Conservation (phyloP, 495 filamentous ascomycete genomes). For the Chaetomium tenue region DNA sequence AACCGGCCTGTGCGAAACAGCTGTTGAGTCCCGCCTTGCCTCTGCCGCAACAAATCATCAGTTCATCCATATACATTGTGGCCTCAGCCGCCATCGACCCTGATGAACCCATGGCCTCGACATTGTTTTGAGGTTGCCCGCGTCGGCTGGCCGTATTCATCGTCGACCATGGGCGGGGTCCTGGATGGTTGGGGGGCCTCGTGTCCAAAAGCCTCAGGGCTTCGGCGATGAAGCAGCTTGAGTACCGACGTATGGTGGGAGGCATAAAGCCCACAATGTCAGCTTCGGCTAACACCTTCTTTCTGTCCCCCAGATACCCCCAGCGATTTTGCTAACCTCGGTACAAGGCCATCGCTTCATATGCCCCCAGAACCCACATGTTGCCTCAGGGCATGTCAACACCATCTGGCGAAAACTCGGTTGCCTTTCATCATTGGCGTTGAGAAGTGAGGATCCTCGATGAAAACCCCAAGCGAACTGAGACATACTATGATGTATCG, state of each 20-base stretch:
- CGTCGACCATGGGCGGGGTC: background rate
- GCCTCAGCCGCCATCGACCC: background rate
- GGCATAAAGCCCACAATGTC: background rate
- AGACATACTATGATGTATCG: too few relatives aligned
- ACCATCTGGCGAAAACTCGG: too few relatives aligned
- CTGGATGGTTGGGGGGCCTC: background rate
- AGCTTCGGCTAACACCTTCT: too few relatives aligned
- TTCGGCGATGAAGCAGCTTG: background rate
- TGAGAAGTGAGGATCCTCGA: too few relatives aligned
- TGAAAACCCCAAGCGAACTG: too few relatives aligned
- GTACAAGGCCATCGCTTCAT: too few relatives aligned
- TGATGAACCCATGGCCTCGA: background rate
- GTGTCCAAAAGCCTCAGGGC: background rate
- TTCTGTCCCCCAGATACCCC: too few relatives aligned
- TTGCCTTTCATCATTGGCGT: too few relatives aligned
- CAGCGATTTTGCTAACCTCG: too few relatives aligned
- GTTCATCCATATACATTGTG: background rate
- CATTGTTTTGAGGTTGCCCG: background rate
- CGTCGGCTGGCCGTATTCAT: background rate
- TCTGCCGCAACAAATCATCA: background rate
- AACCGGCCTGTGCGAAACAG: background rate
- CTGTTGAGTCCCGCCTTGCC: background rate
- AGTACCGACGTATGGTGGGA: background rate
- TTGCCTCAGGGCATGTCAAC: too few relatives aligned
- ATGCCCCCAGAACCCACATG: too few relatives aligned